Percentiles rank a stretch among this genome's conserved stretches.
Conservation (phyloP, 208 protist genomes). For the Tritrichomonas musculus region DNA sequence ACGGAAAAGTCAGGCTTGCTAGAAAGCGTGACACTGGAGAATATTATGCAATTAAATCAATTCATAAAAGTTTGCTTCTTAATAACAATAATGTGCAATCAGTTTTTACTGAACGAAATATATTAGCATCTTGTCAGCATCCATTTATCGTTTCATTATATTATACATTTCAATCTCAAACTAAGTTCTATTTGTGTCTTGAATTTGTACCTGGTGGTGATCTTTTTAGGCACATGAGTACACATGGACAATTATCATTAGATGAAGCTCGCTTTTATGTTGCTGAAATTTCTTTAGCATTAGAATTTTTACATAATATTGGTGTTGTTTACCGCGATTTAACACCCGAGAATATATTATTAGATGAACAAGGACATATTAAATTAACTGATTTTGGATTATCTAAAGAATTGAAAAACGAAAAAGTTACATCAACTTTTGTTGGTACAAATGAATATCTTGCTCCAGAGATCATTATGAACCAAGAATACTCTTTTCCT, state of each 20-base stretch:
- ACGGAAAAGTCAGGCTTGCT: not conserved
- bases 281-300: not conserved
- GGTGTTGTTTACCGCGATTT: constrained; percentile 17
- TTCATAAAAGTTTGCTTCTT: not conserved
- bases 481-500: not conserved
- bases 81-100: not conserved
- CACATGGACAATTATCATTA: not conserved
- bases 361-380: not conserved
- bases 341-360: not conserved
- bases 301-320: not conserved
- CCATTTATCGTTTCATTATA: not conserved
- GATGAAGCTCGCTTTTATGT: not conserved
- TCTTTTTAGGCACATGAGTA: not conserved
- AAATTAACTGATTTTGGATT: constrained; percentile 19
- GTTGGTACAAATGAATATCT: not conserved
- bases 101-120: not conserved
- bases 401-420: not conserved
- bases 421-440: not conserved
- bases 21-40: not conserved
- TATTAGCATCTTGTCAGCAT: not conserved
- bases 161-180: not conserved
- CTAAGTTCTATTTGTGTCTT: not conserved
- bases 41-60: not conserved
- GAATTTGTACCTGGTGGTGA: not conserved
- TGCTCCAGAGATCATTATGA: not conserved